Base-by-base conservation (phyloP, 495 filamentous ascomycete species). In the Lichina pygmaea region DNA sequence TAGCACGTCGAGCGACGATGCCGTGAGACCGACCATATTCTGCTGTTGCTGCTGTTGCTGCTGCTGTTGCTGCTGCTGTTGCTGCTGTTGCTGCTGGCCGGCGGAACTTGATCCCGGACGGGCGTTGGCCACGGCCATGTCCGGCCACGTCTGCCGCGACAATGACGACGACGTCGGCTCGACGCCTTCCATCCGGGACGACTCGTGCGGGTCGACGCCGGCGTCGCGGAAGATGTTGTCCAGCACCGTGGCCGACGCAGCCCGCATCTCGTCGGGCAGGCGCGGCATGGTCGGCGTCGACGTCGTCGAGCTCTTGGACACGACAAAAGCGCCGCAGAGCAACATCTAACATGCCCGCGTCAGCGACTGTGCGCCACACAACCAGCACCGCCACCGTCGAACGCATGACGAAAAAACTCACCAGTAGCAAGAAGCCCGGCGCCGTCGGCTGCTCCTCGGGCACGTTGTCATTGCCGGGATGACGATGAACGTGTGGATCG, bases 271-370 rank as follows among this genome's bases (percentile, higher is more conserved):
- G 47, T 93, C 83, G 15, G 89, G 83, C 51, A 97, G 75, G 50
- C 77, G 77, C 33, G 86, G 86, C 53, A 94, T 74, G 51, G 61
- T 63, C 31, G 61, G 62, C 41, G 73, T 51, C 53, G 75, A 51
- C 54, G 77, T 55, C 58, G 72, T 60, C 3, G 70, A 62, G 44
- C 67, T 70, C 63, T 86, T 92, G 41, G 86, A 93, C 45, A 86
- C 84, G 49, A 95, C 84, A 58, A 92, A 94, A 44, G 89, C 89
- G 53, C 89, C 89, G 54, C 92, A 86, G 47, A 97, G 80, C 49
- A 97, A 81, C 52, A 93, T 81, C 85, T 49, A 42, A 46, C 24
- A 24, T 17, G 13, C 5, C 12, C 36, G 43, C 3, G 31, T 15
- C 11, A 24, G 24, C 24, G 24, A 2, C 24, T 24, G 24, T 4